phyloP scores from a whole-genome alignment of 768 basidiomycete genomes.

The Cubamyces lactineus region DNA sequence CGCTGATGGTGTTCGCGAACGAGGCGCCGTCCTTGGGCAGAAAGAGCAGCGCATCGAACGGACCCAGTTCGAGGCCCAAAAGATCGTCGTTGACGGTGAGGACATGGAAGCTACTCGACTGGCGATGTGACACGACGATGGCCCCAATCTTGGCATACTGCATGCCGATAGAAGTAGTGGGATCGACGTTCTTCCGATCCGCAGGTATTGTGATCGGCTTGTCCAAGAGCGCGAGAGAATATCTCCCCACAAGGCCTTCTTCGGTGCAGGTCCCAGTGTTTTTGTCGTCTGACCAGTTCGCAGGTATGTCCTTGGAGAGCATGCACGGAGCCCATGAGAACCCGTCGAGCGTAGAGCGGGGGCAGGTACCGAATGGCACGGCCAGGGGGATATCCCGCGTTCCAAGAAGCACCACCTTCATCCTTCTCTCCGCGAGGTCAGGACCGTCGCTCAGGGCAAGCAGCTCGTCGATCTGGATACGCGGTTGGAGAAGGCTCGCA shows the following conservation, averaged over 20 bases:
- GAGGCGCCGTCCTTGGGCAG: too few species aligned
- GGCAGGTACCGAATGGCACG: neutral
- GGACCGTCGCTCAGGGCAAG: neutral
- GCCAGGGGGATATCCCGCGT: neutral
- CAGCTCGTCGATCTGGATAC: neutral
- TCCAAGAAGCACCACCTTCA: slow-evolving; percentile 10
- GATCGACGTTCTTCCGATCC: neutral
- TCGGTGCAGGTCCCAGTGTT: neutral
- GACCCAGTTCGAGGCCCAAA: too few species aligned
- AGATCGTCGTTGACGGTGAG: too few species aligned
- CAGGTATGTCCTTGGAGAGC: neutral
- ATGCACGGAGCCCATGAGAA: neutral
- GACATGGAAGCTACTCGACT: too few species aligned
- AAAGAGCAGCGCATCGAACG: neutral
- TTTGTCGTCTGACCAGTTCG: neutral
- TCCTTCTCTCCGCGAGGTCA: slow-evolving; percentile 8
- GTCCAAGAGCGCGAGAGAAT: neutral
- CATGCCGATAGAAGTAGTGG: neutral
- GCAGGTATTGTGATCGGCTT: neutral
- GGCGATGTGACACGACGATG: neutral
- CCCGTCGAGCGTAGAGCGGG: neutral
- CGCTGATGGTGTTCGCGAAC: too few species aligned
- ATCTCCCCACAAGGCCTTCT: neutral
- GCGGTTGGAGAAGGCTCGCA: slow-evolving; percentile 7
- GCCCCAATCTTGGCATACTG: neutral